Conservation (phyloP, 2,329 filamentous ascomycete species). For the Microsporum canis region DNA sequence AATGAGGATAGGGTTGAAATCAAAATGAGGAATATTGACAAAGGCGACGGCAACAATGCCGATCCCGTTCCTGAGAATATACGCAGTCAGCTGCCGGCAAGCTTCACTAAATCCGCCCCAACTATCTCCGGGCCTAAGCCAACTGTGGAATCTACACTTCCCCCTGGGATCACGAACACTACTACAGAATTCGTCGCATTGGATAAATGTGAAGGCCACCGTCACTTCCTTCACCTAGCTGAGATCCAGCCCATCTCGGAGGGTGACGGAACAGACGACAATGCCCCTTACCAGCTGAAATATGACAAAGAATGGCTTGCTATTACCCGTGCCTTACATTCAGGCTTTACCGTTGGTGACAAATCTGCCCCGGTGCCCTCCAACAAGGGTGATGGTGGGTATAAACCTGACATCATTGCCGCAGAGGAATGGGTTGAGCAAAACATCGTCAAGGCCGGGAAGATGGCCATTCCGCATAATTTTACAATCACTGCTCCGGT, state of each 20-base stretch:
- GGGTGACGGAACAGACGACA: conserved; percentile 10
- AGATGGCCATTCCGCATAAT: conserved; percentile 62
- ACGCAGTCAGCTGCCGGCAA: conserved; percentile 62
- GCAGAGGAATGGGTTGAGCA: conserved; percentile 72
- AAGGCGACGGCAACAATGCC: conserved; percentile 7
- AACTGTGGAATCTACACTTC: conserved; percentile 52
- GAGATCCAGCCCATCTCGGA: conserved; percentile 45
- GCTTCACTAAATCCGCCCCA: conserved; percentile 46
- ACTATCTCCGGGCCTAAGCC: conserved; percentile 20
- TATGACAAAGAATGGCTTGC: conserved; percentile 96
- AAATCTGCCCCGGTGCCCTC: conserved; percentile 41
- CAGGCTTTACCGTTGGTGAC: conserved; percentile 53
- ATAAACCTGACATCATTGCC: conserved; percentile 54
- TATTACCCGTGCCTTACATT: conserved; percentile 72
- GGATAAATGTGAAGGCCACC: conserved; percentile 67
- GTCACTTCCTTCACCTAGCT: conserved; percentile 66
- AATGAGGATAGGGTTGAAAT: conserved; percentile 36
- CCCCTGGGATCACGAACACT: conserved; percentile 62
- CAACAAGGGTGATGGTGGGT: conserved; percentile 58
- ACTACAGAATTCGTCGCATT: conserved; percentile 75
- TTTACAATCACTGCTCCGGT: conserved; percentile 66
- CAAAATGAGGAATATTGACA: conserved; percentile 16
- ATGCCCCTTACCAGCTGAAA: conserved; percentile 49
- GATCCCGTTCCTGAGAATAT: conserved; percentile 50
- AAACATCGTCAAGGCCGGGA: conserved; percentile 52